Evolutionary conservation across 371 early-diverging fungal genomes (phyloP).

Genomic region (Smittium mucronatum): DNA sequence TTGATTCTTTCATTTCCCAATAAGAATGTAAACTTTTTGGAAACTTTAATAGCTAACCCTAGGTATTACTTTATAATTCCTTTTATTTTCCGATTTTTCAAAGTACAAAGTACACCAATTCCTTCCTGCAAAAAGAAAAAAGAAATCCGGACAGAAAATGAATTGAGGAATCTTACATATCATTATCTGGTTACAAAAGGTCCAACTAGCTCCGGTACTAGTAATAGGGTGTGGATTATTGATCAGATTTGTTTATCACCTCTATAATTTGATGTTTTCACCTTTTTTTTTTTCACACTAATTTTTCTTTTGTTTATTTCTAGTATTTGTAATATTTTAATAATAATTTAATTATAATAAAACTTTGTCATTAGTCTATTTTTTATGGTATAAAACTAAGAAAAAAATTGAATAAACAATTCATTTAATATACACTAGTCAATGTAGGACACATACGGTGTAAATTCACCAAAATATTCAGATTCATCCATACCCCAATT

Average conservation of each 20-base stretch:
- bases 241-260: background rate
- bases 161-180: too few species aligned
- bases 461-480: slow-evolving; percentile 27
- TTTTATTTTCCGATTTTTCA: too few species aligned
- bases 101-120: too few species aligned
- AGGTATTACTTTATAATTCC: too few species aligned
- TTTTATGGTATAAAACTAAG: background rate
- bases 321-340: background rate
- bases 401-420: background rate
- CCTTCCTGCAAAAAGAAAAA: too few species aligned
- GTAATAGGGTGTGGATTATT: too few species aligned
- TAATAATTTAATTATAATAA: background rate
- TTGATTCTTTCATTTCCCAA: too few species aligned
- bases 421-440: background rate
- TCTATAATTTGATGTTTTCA: background rate
- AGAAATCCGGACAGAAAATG: too few species aligned
- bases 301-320: background rate
- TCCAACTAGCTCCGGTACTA: too few species aligned
- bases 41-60: too few species aligned
- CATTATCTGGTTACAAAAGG: too few species aligned
- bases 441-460: slow-evolving; percentile 20
- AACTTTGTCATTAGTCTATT: background rate
- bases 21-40: too few species aligned
- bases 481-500: slow-evolving; percentile 29
- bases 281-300: background rate